Base-by-base conservation (phyloP, 164 flowering plant species). In the Macadamia integrifolia region DNA sequence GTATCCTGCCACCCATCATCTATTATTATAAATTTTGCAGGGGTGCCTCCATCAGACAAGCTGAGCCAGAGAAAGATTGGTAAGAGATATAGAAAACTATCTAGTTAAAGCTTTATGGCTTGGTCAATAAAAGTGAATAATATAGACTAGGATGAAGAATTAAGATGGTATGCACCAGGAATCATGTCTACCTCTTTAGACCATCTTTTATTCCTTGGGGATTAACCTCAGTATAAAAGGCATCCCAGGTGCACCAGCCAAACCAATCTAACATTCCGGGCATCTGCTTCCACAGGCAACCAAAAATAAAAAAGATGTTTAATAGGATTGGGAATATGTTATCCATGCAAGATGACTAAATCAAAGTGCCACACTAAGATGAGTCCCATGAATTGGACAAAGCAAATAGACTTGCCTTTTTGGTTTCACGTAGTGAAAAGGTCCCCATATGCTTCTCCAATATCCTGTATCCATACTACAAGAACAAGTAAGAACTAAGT, bases 191-290 rank as follows among this genome's bases (percentile, higher is more conserved):
- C 88, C 91, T 82, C 69, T 75, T 80, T 32, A 87, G 71, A 13
- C 91, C 91, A n/a, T 80, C 81, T 82, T 58, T 75, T 43, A 89
- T 81, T 71, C 88, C 90, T 71, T 80, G 81, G 58, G 89, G 90
- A 78, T 73, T 78, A n/a, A 89, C 90, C 0, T 78, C 76, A 6
- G 58, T 60, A 71, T 87, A 89, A 66, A 89, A 89, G 31, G 91
- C 94, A 81, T 87, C 94, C 91, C 91, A 87, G 8, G 91, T 89
- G 79, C 94, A 89, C 94, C 91, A 89, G 62, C 91, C 94, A 76
- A 89, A 89, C 77, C 83, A 86, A 62, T 87, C 87, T 32, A 88
- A 66, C 74, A 84, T 88, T 77, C 82, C 92, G 29, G 89, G 92
- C 84, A 81, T 75, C 89, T 85, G 84, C 72, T 79, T 67, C 31